These are phyloP conservation scores for Colletotrichum australisinense DNA, from an alignment of 2,329 filamentous ascomycete genomes.

Conservation along the genomic window DNA sequence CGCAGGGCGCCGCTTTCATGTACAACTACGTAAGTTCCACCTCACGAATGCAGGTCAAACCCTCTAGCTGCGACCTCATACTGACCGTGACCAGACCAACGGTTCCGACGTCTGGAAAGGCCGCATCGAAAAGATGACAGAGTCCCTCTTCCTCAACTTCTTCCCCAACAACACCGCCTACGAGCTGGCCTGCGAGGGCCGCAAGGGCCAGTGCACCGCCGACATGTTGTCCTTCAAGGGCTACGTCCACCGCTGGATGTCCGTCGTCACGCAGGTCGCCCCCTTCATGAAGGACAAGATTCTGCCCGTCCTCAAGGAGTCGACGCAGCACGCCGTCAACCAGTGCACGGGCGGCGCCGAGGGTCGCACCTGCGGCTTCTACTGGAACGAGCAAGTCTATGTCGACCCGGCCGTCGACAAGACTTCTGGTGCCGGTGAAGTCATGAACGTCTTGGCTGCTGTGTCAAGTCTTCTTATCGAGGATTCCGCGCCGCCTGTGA, in stretches of 20 bases:
- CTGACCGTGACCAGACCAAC: constrained; percentile 54
- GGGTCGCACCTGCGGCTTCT: constrained; percentile 72
- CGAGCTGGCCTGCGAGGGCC: constrained; percentile 74
- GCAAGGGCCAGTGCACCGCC: constrained; percentile 68
- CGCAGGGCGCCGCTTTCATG: constrained; percentile 75
- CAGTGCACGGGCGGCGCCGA: constrained; percentile 71
- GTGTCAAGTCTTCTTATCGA: constrained; percentile 62
- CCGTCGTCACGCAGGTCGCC: constrained; percentile 69
- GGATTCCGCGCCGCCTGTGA: constrained; percentile 53
- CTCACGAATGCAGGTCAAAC: background rate
- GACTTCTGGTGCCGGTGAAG: constrained; percentile 67
- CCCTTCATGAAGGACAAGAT: constrained; percentile 68
- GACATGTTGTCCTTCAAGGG: constrained; percentile 83
- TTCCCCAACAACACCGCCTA: constrained; percentile 70
- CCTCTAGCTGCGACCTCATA: background rate
- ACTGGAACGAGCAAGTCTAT: constrained; percentile 64
- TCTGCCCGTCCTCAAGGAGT: constrained; percentile 66
- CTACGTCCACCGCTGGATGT: constrained; percentile 74
- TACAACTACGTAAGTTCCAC: constrained; percentile 68
- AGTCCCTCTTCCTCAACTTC: constrained; percentile 61
- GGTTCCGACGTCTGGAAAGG: constrained; percentile 65
- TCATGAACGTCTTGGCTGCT: constrained; percentile 67
- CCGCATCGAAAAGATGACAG: constrained; percentile 66
- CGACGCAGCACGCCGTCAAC: constrained; percentile 68
- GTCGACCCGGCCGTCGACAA: constrained; percentile 61